phyloP scores from a whole-genome alignment of 768 basidiomycete genomes.

The Suillus spraguei region DNA sequence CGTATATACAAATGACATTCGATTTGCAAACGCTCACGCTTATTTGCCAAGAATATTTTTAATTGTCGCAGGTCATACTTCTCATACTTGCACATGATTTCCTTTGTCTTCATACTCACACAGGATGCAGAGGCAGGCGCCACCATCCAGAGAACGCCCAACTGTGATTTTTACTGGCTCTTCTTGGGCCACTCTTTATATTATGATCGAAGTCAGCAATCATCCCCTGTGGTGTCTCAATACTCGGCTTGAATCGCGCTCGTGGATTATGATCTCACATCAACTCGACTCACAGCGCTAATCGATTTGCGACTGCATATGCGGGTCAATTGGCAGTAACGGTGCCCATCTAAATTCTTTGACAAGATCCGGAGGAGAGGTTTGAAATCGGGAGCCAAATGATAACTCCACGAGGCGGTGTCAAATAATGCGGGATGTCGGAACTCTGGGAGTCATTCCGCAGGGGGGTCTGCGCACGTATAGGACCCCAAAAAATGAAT shows the following conservation, averaged over 20 bases:
- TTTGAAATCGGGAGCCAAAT: neutral
- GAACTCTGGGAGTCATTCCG: neutral
- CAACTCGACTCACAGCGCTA: slow-evolving; percentile 24
- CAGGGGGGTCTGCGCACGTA: neutral
- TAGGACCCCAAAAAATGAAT: neutral
- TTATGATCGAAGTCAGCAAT: slow-evolving; percentile 1
- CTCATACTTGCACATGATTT: slow-evolving; percentile 23
- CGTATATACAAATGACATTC: slow-evolving; percentile 49
- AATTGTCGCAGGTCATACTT: slow-evolving; percentile 22
- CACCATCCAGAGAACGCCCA: neutral
- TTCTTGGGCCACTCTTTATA: neutral
- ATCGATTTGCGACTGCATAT: slow-evolving; percentile 48
- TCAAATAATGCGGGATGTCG: neutral
- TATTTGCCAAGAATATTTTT: slow-evolving; percentile 39
- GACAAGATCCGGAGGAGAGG: slow-evolving; percentile 43
- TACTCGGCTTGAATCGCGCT: slow-evolving; percentile 15
- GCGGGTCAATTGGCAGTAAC: slow-evolving; percentile 23
- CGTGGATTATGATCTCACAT: slow-evolving; percentile 17
- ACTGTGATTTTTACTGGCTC: neutral
- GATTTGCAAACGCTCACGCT: slow-evolving; percentile 27
- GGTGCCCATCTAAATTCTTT: slow-evolving; percentile 40
- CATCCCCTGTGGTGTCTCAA: neutral
- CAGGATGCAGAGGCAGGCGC: neutral
- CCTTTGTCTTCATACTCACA: neutral
- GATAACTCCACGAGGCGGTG: neutral